Evolutionary conservation across 148 eudicot species (phyloP), one percentile per base, ranked within the genome.

Genomic region (Vaccinium macrocarpon): DNA sequence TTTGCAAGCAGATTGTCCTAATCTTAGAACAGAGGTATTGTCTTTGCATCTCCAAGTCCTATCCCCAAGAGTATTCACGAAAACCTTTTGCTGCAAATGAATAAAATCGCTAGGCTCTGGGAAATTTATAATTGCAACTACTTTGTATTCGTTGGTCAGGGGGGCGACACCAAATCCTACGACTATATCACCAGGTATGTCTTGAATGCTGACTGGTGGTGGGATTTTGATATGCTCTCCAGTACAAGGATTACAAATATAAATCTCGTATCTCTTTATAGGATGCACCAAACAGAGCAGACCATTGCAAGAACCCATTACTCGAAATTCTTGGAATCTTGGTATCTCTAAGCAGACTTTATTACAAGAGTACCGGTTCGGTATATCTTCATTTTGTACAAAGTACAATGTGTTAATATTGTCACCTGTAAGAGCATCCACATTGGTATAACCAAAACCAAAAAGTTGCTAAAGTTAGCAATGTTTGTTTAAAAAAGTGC

Each of bases 301-400:
- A 13, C 79, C 79, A 46, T 76, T 21, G 51, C 79, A 76, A 76
- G 79, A 76, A 76, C 55, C 29, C 55, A 76, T 46, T 1, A 76
- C 29, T 0, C 79, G 55, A 49, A 46, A 76, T 9, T 46, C 29
- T 10, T 49, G 32, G 5, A 76, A 76, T 3, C n/a, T 23, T 1
- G 79, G 79, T 25, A 76, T 76, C 4, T 25, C 15, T 19, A 76
- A 76, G n/a, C 5, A 1, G 2, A 49, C 16, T 49, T n/a, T 23
- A 23, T 1, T 5, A 7, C 53, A 76, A 46, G 53, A 46, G 55
- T 21, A 49, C 0, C 7, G 7, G n/a, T 1, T 62, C 70, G 32
- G 10, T 29, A 14, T 19, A 9, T 46, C 79, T 21, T 46, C 55
- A 51, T 76, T 46, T 10, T 76, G 29, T 23, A 49, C 55, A 2